Base-by-base conservation (phyloP, 2,329 filamentous ascomycete species). In the Aspergillus sp. region DNA sequence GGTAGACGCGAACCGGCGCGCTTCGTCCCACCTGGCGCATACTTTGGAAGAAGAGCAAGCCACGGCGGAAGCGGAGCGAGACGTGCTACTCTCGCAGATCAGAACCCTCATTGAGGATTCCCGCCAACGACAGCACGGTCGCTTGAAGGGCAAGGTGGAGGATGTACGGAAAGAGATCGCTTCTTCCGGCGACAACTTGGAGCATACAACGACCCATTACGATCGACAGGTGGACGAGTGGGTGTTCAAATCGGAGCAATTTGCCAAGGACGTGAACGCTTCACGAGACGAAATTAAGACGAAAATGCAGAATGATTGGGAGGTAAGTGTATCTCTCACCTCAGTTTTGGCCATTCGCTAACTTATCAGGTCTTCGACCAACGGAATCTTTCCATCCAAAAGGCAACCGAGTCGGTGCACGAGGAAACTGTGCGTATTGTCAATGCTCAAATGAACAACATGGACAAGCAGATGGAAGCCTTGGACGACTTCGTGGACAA, bases 381-480 rank as follows among this genome's bases (percentile, higher is more conserved):
- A 58, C 89, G 91, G 69, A 96, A 92, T 68, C 87, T 83, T n/a
- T 88, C 89, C 6, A 94, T 99, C 67, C 91, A 94, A 67, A 84
- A 85, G 7, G 90, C 90, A 0, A 93, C 94, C 0, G 90, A 90
- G 67, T 91, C 91, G 2, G 92, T 98, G 1, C 93, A 99, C 66
- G 89, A 90, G 36, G 90, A 96, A 76, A 97, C 94, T 0, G 87
- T 96, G 31, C 88, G 89, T 6, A 94, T 96, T 59, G 93, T 98
- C 12, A 90, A 94, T 69, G 88, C 90, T 58, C 95, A 99, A 77
- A 90, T 96, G 78, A 84, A 85, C 57, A 91, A 96, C 66, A 89
- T 99, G 71, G 89, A 90, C 61, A 84, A 83, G n/a, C 92, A 98
- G 75, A 93, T 99, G 85, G 86, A 88, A 58, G 90, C 91, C 1